Evolutionary conservation across 1,139 yeast genomes (phyloP).

Genomic region (Sugiyamaella novakii): DNA sequence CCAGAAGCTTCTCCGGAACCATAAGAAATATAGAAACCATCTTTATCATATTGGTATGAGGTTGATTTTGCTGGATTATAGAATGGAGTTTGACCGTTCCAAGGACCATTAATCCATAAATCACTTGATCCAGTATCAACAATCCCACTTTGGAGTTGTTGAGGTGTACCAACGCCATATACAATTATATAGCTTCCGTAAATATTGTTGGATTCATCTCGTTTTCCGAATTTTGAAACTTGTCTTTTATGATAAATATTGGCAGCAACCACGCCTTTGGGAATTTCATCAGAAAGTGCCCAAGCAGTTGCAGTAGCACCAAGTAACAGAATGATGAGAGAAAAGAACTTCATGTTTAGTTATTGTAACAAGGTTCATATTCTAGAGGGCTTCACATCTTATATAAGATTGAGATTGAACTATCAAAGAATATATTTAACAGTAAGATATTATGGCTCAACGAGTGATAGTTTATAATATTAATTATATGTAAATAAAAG

Average conservation of each 20-base stretch:
- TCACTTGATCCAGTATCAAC: slow-evolving; percentile 53
- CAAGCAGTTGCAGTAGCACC: neutral
- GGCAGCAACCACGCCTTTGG: slow-evolving; percentile 22
- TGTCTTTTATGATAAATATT: slow-evolving; percentile 17
- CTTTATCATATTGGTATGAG: slow-evolving; percentile 27
- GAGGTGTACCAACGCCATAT: slow-evolving; percentile 49
- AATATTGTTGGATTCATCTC: slow-evolving; percentile 18
- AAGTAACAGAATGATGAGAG: neutral
- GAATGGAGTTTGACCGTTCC: slow-evolving; percentile 29
- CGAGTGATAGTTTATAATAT: too few relatives aligned
- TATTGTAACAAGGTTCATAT: neutral
- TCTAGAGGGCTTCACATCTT: neutral
- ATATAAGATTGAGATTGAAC: too few relatives aligned
- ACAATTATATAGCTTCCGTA: slow-evolving; percentile 37
- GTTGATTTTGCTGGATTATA: slow-evolving; percentile 32
- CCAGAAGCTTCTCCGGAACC: slow-evolving; percentile 44
- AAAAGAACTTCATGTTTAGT: neutral
- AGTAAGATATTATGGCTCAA: too few relatives aligned
- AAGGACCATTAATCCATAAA: slow-evolving; percentile 47
- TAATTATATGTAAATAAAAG: too few relatives aligned
- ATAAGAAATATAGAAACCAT: slow-evolving; percentile 32
- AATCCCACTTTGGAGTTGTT: slow-evolving; percentile 44
- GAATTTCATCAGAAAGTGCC: neutral
- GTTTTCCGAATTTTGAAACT: slow-evolving; percentile 21
- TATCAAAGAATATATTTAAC: too few relatives aligned